Evolutionary conservation across 441 rosid species (phyloP).

Genomic region (Pelargonium cotyledonis): DNA sequence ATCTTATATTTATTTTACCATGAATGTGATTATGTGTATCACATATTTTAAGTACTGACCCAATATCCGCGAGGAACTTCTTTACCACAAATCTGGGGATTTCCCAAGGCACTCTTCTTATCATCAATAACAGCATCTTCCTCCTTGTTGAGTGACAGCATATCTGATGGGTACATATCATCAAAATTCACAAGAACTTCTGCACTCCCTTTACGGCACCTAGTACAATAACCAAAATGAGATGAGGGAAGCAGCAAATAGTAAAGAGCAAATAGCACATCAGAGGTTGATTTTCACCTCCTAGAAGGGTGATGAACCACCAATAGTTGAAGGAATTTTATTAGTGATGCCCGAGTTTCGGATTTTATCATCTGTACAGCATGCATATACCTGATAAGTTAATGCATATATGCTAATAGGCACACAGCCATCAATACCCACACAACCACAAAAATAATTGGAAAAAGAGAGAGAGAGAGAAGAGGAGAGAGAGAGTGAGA

Average conservation of each 20-base stretch:
- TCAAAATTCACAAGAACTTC: conserved; percentile 78
- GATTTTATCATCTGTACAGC: conserved; percentile 58
- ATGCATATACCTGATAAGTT: conserved; percentile 10
- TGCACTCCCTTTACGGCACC: conserved; percentile 95
- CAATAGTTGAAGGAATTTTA: conserved; percentile 79
- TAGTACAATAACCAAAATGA: conserved; percentile 31
- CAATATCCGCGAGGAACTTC: conserved; percentile 96
- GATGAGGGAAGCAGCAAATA: conserved; percentile 26
- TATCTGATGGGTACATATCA: conserved; percentile 55
- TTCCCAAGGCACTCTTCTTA: conserved; percentile 36
- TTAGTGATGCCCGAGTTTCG: conserved; percentile 69
- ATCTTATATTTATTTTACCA: too few relatives aligned
- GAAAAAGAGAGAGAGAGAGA: conserved; percentile 2
- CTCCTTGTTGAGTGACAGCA: conserved; percentile 30
- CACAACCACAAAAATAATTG: neutral
- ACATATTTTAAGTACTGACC: conserved; percentile 35
- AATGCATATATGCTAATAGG: conserved; percentile 5
- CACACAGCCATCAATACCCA: neutral
- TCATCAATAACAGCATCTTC: conserved; percentile 22
- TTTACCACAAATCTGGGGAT: conserved; percentile 79
- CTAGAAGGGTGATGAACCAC: conserved; percentile 85
- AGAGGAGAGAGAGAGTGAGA: too few relatives aligned
- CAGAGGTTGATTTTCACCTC: conserved; percentile 40
- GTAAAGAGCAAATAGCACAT: conserved; percentile 12
- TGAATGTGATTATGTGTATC: too few relatives aligned